phyloP scores from a whole-genome alignment of 345 rosid species.

The Arabis alpina region DNA sequence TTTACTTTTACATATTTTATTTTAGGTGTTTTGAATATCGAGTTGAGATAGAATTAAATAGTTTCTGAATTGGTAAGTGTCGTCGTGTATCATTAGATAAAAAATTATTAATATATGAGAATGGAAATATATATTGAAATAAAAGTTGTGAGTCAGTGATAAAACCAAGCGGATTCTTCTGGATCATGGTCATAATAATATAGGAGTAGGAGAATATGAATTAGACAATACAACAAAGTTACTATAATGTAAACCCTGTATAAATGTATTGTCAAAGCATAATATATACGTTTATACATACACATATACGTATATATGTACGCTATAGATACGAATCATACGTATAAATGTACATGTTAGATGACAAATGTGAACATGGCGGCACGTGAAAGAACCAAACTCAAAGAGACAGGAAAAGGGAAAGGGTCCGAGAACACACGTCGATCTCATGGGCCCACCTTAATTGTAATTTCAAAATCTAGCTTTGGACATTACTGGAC shows the following conservation, averaged over 20 bases:
- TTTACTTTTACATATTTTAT: neutral
- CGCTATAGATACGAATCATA: neutral
- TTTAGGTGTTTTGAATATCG: neutral
- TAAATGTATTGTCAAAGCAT: slow-evolving; percentile 1
- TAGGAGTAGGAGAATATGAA: neutral
- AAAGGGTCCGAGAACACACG: slow-evolving; percentile 38
- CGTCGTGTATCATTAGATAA: too few relatives aligned
- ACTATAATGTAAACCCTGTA: neutral
- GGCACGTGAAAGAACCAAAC: slow-evolving; percentile 47
- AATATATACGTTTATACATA: neutral
- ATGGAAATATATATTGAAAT: too few relatives aligned
- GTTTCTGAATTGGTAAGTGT: neutral
- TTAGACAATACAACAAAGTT: slow-evolving; percentile 13
- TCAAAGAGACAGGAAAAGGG: slow-evolving; percentile 26
- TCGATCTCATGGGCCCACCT: slow-evolving; percentile 28
- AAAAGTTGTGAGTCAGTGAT: too few relatives aligned
- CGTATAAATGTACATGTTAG: slow-evolving; percentile 23
- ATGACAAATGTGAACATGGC: slow-evolving; percentile 43
- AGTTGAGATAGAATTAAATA: neutral
- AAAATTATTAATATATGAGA: too few relatives aligned
- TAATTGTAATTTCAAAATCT: slow-evolving; percentile 9
- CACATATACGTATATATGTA: neutral
- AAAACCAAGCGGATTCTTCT: neutral
- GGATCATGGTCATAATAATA: neutral
- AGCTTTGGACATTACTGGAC: neutral